These are phyloP conservation scores for Globisporangium canariense DNA, from an alignment of 352 stramenopile genomes.

Conservation along the genomic window DNA sequence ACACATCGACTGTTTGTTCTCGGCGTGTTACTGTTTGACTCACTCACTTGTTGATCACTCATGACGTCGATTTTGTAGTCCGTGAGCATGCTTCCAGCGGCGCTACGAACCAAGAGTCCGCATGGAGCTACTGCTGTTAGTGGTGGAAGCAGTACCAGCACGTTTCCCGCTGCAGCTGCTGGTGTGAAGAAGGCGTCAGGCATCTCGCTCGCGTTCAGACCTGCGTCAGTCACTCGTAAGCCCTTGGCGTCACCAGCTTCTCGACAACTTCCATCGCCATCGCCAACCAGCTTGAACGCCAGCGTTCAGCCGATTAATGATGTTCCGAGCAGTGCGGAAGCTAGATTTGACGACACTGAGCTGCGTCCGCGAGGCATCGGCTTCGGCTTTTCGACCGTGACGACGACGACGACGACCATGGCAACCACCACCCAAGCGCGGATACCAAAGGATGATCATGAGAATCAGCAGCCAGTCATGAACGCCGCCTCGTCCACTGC, in stretches of 20 bases:
- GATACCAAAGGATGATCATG: conserved; percentile 20
- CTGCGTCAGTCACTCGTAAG: conserved; percentile 49
- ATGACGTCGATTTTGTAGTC: conserved; percentile 20
- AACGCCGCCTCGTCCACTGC: background rate
- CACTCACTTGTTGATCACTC: background rate
- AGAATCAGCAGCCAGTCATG: conserved; percentile 14
- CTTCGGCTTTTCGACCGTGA: conserved; percentile 36
- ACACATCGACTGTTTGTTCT: background rate
- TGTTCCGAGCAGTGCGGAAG: background rate
- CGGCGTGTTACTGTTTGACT: background rate
- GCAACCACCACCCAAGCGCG: conserved; percentile 30
- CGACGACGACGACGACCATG: background rate
- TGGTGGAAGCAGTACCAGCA: background rate
- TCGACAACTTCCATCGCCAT: background rate
- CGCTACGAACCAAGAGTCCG: conserved; percentile 46
- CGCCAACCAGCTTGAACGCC: background rate
- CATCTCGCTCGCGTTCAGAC: conserved; percentile 56
- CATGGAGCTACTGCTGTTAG: background rate
- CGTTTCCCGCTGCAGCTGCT: background rate
- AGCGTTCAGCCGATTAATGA: background rate
- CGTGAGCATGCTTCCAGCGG: conserved; percentile 45
- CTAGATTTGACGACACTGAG: conserved; percentile 1
- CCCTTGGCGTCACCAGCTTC: background rate
- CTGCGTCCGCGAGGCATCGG: conserved; percentile 8
- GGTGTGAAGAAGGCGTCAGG: conserved; percentile 16